phyloP scores from a whole-genome alignment of 169 alveolate genomes.

The Cardiosporidium cionae region DNA sequence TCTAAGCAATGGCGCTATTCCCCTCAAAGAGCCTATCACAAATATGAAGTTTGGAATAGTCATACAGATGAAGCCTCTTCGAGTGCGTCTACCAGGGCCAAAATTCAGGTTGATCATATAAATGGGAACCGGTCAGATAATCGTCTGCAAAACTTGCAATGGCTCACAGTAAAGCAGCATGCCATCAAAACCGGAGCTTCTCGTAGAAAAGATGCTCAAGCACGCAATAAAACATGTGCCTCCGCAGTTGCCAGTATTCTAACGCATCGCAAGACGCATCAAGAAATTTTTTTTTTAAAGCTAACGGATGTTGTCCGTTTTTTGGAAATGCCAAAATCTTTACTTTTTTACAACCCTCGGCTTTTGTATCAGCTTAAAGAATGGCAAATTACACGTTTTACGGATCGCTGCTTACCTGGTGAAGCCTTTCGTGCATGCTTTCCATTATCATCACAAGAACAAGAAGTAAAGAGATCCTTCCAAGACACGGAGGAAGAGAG shows the following conservation, averaged over 20 bases:
- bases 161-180: background rate
- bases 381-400: background rate
- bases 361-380: background rate
- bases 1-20: too few relatives aligned
- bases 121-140: background rate
- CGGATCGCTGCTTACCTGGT: background rate
- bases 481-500: too few relatives aligned
- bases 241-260: too few relatives aligned
- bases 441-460: too few relatives aligned
- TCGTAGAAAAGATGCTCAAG: background rate
- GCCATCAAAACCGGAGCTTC: background rate
- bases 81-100: too few relatives aligned
- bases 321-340: background rate
- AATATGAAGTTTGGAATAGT: too few relatives aligned
- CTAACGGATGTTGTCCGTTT: background rate
- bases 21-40: too few relatives aligned
- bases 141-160: background rate
- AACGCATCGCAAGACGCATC: background rate
- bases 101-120: constrained; percentile 1
- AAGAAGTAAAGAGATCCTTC: too few relatives aligned
- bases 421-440: too few relatives aligned
- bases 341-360: too few relatives aligned
- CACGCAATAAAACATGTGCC: too few relatives aligned
- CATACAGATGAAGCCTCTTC: too few relatives aligned
- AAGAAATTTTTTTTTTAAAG: background rate